Evolutionary conservation across 2,329 filamentous ascomycete species (phyloP), one percentile per base, ranked within the genome.

Genomic region (Colletotrichum phormii): DNA sequence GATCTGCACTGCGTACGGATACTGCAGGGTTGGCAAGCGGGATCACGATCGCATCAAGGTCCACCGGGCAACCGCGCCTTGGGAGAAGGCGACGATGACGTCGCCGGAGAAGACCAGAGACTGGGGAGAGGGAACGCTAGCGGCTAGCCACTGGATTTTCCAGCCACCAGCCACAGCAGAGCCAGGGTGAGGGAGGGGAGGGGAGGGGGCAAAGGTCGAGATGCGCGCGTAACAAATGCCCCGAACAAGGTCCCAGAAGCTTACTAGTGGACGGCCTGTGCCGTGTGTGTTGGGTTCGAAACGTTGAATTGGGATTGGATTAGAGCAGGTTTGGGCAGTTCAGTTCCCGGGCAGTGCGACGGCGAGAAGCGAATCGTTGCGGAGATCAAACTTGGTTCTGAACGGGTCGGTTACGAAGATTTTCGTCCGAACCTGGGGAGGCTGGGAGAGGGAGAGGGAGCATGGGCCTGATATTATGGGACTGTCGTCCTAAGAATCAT

Each of bases 251-350:
- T 29, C 51, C 51, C 51, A 64, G 22, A 51, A 69, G 59, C 51
- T 29, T 58, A 55, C 33, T 51, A 51, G 67, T 46, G 59, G 53
- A 37, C 70, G 65, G 70, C 53, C 51, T 69, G n/a, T 58, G 51
- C 69, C 69, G 64, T 60, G 59, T 55, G 42, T 49, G 42, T 49
- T 69, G 22, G 53, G 67, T 53, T 54, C 29, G 26, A 29, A 35
- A 22, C 22, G 26, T 55, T 26, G 66, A 15, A 49, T 15, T 54
- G 22, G 42, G 51, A 26, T 26, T 24, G 51, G 49, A 53, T 42
- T n/a, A 11, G n/a, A 13, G 51, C 51, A 6, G 22, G 51, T 24
- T 54, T 26, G 51, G 8, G 22, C 51, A 54, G 24, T 13, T 18
- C 13, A 42, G 37, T 42, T 42, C 22, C 24, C n/a, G 22, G 51